Evolutionary conservation across 1,284 basidiomycete genomes (phyloP), one percentile per base, ranked within the genome.

Genomic region (Malassezia nana): DNA sequence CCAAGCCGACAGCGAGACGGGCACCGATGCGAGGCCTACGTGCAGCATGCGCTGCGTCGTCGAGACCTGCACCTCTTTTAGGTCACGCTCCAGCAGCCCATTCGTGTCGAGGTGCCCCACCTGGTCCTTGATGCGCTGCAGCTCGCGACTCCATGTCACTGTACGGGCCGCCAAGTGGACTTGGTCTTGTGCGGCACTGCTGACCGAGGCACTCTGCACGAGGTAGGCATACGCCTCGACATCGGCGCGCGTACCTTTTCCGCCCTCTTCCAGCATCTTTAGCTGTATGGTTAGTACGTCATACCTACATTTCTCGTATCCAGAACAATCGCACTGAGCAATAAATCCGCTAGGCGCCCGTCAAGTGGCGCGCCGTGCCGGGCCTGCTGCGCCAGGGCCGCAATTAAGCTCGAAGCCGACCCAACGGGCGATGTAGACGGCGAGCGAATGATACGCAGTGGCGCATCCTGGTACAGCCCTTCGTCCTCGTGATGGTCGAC

Each of bases 401-500:
- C 59, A 20, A 67, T 50, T 25, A 67, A 12, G 30, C 61, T 65
- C 44, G 56, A 52, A 16, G 61, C 59, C 29, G 63, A 63, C 15
- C 63, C 65, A 4, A 68, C 61, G 2, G 67, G 64, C 7, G 63
- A 52, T n/a, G 52, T 45, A 29, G 60, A 53, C 1, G 69, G 61
- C 28, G 65, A 47, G 39, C 59, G 54, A 52, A 73, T 47, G 30
- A 67, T 58, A 9, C 69, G 51, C 49, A 70, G 35, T 18, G 52
- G 41, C 15, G 67, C 79, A 30, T 65, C 52, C 5, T 69, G 69
- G 71, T 92, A 82, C 2, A 79, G 76, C 0, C 80, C 79, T 63
- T 91, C 90, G 75, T 96, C 90, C 38, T 81, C 83, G 74, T 98
- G 91, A 72, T 98, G 92, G 74, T 98, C 92, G n/a, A 98, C 77